Evolutionary conservation across 2,329 filamentous ascomycete genomes (phyloP).

Genomic region (Fusarium hostae): DNA sequence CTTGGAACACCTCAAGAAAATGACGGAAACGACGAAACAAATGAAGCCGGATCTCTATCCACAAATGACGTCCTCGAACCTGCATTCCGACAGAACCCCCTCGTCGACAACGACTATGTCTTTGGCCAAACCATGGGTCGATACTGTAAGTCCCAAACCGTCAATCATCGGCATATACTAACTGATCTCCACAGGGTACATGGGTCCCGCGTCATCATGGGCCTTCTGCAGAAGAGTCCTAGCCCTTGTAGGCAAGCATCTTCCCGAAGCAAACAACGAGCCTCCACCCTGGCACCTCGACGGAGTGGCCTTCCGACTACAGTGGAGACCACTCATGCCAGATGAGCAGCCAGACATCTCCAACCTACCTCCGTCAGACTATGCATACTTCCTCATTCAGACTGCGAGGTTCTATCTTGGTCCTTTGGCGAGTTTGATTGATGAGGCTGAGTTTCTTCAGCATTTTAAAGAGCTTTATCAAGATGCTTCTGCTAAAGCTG

Average conservation of each 20-base stretch:
- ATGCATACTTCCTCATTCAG: constrained; percentile 40
- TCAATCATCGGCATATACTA: background rate
- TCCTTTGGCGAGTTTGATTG: constrained; percentile 31
- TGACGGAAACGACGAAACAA: background rate
- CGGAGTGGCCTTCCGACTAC: constrained; percentile 40
- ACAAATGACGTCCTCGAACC: constrained; percentile 34
- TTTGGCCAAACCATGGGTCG: constrained; percentile 36
- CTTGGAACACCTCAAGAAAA: constrained; percentile 22
- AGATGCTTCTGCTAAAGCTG: constrained; percentile 34
- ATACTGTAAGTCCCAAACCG: constrained; percentile 15
- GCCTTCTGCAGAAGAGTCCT: constrained; percentile 42
- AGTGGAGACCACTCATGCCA: constrained; percentile 32
- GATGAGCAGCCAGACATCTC: constrained; percentile 39
- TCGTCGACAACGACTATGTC: constrained; percentile 42
- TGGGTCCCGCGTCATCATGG: constrained; percentile 44
- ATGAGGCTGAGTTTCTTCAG: constrained; percentile 30
- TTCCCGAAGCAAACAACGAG: constrained; percentile 38
- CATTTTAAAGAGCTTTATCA: constrained; percentile 40
- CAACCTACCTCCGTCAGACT: constrained; percentile 36
- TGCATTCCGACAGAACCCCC: constrained; percentile 39
- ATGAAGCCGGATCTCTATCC: background rate
- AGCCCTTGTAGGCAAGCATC: constrained; percentile 39
- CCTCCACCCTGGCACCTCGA: constrained; percentile 43
- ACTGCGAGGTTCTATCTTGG: constrained; percentile 42
- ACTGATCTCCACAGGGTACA: constrained; percentile 32